Evolutionary conservation across 2,329 filamentous ascomycete species (phyloP).

Genomic region (Tricladium varicosporioides): DNA sequence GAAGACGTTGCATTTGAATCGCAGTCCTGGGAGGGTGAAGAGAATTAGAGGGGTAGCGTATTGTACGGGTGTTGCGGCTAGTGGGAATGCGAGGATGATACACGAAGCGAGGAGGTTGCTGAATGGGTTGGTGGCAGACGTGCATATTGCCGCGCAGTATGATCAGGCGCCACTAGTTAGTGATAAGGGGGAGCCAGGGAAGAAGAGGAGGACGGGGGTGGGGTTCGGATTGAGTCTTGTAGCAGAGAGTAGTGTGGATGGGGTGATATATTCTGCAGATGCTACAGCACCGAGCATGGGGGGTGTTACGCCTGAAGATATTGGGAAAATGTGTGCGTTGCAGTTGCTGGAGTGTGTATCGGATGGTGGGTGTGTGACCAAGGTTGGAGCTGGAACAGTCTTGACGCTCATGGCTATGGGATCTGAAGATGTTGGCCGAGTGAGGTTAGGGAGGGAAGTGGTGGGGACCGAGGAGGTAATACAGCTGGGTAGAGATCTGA

Average conservation of each 20-base stretch:
- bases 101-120: conserved; percentile 83
- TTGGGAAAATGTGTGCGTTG: conserved; percentile 83
- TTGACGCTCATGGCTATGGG: conserved; percentile 97
- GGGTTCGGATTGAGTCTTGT: conserved; percentile 91
- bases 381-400: conserved; percentile 69
- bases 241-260: conserved; percentile 80
- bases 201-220: conserved; percentile 71
- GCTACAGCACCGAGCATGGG: conserved; percentile 72
- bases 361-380: conserved; percentile 77
- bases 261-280: conserved; percentile 86
- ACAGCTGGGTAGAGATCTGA: conserved; percentile 77
- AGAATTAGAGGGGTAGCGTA: conserved; percentile 91
- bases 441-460: conserved; percentile 78
- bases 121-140: conserved; percentile 82
- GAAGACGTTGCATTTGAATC: conserved; percentile 84
- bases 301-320: conserved; percentile 83
- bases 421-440: conserved; percentile 86
- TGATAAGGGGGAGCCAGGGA: conserved; percentile 53
- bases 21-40: conserved; percentile 82
- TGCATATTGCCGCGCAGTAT: conserved; percentile 83
- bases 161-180: conserved; percentile 63
- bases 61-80: conserved; percentile 84
- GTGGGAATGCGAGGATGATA: conserved; percentile 95
- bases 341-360: conserved; percentile 83
- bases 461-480: conserved; percentile 79